Percentiles rank a stretch among this genome's conserved stretches.
These are phyloP conservation scores for Coniochaeta prunicola DNA, from an alignment of 2,329 filamentous ascomycete genomes.

Conservation along the genomic window DNA sequence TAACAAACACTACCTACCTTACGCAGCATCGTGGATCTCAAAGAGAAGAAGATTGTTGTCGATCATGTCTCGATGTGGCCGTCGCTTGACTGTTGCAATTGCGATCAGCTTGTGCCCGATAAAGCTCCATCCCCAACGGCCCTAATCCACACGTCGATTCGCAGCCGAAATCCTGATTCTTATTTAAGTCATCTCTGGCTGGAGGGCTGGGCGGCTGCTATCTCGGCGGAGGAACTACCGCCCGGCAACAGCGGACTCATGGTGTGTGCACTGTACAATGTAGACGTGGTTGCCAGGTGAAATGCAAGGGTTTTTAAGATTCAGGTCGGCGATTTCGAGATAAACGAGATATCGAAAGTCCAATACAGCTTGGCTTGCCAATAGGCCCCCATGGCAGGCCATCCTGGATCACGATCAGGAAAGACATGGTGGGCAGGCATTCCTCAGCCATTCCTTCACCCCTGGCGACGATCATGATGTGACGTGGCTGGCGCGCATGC, in stretches of 20 bases:
- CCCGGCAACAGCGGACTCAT: background rate
- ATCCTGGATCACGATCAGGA: background rate
- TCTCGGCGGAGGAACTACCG: background rate
- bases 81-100: background rate
- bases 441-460: background rate
- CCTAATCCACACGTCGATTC: background rate
- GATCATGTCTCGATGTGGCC: background rate
- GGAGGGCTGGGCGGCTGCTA: background rate
- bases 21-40: background rate
- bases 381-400: background rate
- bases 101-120: background rate
- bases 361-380: background rate
- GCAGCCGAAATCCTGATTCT: background rate
- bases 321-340: background rate
- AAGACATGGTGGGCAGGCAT: background rate
- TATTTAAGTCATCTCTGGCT: background rate
- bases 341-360: background rate
- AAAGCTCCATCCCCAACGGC: background rate
- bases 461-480: background rate
- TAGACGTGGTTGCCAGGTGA: no score
- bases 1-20: background rate
- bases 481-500: background rate
- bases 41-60: background rate
- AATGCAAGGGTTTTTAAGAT: background rate
- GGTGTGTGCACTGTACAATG: no score